These are phyloP conservation scores for Suillus subaureus DNA, from an alignment of 768 basidiomycete genomes.

Conservation along the genomic window DNA sequence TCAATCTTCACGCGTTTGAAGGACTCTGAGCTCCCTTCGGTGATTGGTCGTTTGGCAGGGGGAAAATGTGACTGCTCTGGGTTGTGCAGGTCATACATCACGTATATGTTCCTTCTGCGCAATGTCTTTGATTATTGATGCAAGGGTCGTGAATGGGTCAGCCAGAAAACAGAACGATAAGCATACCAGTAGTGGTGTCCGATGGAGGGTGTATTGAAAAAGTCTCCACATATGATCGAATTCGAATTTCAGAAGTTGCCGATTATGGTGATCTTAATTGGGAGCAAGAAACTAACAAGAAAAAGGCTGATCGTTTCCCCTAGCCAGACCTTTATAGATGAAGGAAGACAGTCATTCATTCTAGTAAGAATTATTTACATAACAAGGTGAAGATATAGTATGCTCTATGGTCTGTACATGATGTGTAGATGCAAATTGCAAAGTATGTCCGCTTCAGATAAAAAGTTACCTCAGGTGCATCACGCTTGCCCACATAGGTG, in stretches of 20 bases:
- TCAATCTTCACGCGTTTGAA: conserved; percentile 20
- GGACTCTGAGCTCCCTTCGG: conserved; percentile 6
- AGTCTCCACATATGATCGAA: conserved; percentile 15
- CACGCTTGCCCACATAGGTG: conserved; percentile 18
- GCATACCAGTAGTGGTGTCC: conserved; percentile 8
- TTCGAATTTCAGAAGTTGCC: background rate
- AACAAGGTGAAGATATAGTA: background rate
- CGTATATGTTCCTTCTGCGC: background rate
- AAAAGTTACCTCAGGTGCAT: background rate
- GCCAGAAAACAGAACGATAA: background rate
- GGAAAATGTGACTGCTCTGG: conserved; percentile 1
- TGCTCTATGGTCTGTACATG: background rate
- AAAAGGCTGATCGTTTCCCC: background rate
- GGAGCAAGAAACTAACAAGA: background rate
- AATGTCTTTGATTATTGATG: background rate
- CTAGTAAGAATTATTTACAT: background rate
- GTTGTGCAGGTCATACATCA: conserved; percentile 11
- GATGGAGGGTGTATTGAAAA: conserved; percentile 6
- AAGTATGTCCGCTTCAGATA: background rate
- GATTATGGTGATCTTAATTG: background rate
- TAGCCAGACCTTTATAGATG: background rate
- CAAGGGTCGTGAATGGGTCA: background rate
- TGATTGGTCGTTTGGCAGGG: conserved; percentile 14
- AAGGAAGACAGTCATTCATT: background rate
- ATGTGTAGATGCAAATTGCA: background rate